Percentiles rank a stretch among this genome's conserved stretches.
These are phyloP conservation scores for Euryodendron excelsum DNA, from an alignment of 148 eudicot genomes.

Conservation along the genomic window DNA sequence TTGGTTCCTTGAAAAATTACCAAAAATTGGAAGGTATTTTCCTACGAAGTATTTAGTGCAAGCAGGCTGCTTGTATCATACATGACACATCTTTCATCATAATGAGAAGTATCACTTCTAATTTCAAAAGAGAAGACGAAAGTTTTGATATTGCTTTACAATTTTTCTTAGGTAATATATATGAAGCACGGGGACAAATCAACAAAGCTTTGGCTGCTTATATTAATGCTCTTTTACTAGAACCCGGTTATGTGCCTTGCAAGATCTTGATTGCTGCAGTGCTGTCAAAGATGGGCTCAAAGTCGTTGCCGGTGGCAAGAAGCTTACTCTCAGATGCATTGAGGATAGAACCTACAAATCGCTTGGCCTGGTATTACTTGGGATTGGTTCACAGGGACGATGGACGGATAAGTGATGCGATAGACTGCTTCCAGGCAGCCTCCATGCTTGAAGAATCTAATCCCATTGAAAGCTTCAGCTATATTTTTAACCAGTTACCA, in stretches of 20 bases:
- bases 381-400: slow-evolving; percentile 82
- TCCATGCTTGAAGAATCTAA: slow-evolving; percentile 95
- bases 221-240: slow-evolving; percentile 61
- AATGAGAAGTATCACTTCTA: neutral
- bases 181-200: slow-evolving; percentile 58
- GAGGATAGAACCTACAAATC: slow-evolving; percentile 81
- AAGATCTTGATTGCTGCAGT: slow-evolving; percentile 67
- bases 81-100: neutral
- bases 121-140: neutral
- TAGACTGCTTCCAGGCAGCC: slow-evolving; percentile 97
- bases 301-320: slow-evolving; percentile 72
- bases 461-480: slow-evolving; percentile 84
- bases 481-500: slow-evolving; percentile 31
- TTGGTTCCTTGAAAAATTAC: neutral
- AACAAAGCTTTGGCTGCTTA: slow-evolving; percentile 69
- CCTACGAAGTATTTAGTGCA: neutral
- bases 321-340: slow-evolving; percentile 86
- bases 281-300: slow-evolving; percentile 63
- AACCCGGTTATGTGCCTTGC: slow-evolving; percentile 75
- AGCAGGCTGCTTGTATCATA: neutral
- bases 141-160: slow-evolving; percentile 2
- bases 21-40: neutral
- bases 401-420: slow-evolving; percentile 80
- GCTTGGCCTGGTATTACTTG: slow-evolving; percentile 85
- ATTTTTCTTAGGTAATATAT: slow-evolving; percentile 55